A percentile compares a stretch with the other conserved stretches of the same genome.
These are phyloP conservation scores for Pulveroboletus sp. DNA, from an alignment of 768 basidiomycete genomes.

Conservation along the genomic window DNA sequence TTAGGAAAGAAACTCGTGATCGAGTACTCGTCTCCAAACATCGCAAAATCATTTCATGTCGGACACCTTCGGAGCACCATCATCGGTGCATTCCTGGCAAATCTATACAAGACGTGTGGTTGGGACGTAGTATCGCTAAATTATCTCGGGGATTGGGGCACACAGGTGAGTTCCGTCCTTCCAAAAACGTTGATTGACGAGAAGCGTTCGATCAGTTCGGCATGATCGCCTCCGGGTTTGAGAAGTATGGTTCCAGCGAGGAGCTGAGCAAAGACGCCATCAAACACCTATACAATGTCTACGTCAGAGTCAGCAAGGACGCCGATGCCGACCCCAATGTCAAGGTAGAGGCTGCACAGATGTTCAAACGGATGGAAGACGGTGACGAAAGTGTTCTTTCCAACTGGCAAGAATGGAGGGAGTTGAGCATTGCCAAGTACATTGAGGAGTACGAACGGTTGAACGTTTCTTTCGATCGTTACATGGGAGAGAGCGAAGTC, in stretches of 20 bases:
- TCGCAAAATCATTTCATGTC: conserved; percentile 97
- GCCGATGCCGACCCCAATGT: conserved; percentile 69
- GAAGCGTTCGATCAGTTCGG: conserved; percentile 54
- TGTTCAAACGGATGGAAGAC: conserved; percentile 96
- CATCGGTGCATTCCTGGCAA: conserved; percentile 91
- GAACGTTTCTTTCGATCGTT: conserved; percentile 90
- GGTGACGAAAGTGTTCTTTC: conserved; percentile 80
- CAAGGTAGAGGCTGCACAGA: conserved; percentile 73
- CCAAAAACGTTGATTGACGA: not conserved
- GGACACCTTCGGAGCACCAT: conserved; percentile 98
- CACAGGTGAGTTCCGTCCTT: conserved; percentile 60
- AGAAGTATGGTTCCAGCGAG: conserved; percentile 86
- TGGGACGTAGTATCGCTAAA: conserved; percentile 93
- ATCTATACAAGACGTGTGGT: conserved; percentile 88
- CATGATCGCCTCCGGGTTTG: conserved; percentile 85
- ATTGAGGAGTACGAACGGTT: conserved; percentile 81
- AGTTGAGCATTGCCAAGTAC: conserved; percentile 88
- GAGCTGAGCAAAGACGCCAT: conserved; percentile 86
- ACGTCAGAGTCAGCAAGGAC: conserved; percentile 91
- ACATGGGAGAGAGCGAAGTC: conserved; percentile 87
- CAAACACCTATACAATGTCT: conserved; percentile 91
- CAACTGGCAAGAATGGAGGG: conserved; percentile 93
- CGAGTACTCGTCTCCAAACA: conserved; percentile 96
- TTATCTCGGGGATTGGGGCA: conserved; percentile 98
- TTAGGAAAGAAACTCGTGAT: conserved; percentile 81